Percentiles rank a stretch among this genome's conserved stretches.
Evolutionary conservation across 2,329 filamentous ascomycete species (phyloP).

Genomic region (Fonsecaea nubica): DNA sequence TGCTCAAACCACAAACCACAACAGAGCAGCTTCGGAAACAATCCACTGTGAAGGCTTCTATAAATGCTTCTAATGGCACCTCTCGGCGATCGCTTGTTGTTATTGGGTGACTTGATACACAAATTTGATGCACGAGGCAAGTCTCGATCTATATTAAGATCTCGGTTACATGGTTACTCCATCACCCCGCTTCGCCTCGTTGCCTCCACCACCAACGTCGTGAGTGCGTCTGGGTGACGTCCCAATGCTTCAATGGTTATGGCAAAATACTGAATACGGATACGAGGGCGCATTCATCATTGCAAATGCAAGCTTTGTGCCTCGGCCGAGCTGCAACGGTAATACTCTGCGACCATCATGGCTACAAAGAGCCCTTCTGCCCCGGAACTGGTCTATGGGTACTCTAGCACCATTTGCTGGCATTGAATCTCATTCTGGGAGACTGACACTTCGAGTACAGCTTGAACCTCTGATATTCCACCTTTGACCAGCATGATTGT

Average conservation of each 20-base stretch:
- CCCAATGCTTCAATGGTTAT: not conserved
- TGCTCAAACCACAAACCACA: not conserved
- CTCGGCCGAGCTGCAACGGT: not conserved
- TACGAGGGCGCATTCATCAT: not conserved
- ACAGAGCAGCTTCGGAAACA: not conserved
- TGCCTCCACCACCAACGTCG: not conserved
- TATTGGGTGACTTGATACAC: not conserved
- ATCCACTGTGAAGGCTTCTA: not conserved
- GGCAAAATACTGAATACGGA: not conserved
- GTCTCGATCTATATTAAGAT: conserved; percentile 9
- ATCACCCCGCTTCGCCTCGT: not conserved
- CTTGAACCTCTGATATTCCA: not conserved
- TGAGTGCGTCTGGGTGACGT: not conserved
- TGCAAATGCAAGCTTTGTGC: not conserved
- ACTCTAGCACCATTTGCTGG: not conserved
- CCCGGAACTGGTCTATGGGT: not conserved
- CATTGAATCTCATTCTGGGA: not conserved
- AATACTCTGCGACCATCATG: not conserved
- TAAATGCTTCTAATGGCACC: not conserved
- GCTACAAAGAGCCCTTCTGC: not conserved
- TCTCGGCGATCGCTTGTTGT: not conserved
- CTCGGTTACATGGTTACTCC: not conserved
- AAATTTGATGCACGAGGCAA: not conserved
- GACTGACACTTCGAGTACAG: not conserved
- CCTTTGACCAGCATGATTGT: not conserved